phyloP scores from a whole-genome alignment of 2,329 filamentous ascomycete genomes.

The Cercospora sesami region DNA sequence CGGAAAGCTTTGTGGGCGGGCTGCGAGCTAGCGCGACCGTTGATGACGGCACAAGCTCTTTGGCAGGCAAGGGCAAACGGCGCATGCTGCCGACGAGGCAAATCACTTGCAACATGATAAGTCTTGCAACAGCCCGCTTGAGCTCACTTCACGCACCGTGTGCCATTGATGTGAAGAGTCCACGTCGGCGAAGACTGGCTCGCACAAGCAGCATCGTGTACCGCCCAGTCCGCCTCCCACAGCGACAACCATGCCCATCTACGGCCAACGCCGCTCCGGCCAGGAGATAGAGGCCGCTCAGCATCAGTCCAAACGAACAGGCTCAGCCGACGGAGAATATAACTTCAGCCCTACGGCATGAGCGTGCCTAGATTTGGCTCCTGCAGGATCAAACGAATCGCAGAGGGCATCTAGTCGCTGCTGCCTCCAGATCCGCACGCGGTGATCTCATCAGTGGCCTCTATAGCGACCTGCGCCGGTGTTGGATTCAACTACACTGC shows the following conservation, averaged over 20 bases:
- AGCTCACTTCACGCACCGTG: background rate
- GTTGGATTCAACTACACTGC: background rate
- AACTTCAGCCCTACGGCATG: background rate
- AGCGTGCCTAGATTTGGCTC: background rate
- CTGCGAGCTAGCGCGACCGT: background rate
- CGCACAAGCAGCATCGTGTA: background rate
- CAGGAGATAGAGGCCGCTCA: background rate
- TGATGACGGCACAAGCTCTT: background rate
- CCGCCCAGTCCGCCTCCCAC: background rate
- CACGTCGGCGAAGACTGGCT: background rate
- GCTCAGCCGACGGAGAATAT: background rate
- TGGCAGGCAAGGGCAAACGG: background rate
- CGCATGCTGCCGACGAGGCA: background rate
- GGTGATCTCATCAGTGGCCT: background rate
- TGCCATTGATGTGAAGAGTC: background rate
- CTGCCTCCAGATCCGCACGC: background rate
- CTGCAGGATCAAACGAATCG: conserved; percentile 1
- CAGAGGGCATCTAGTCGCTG: background rate
- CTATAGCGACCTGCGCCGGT: background rate
- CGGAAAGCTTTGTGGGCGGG: background rate
- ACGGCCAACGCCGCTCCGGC: background rate
- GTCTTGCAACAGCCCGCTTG: background rate
- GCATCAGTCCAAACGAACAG: background rate
- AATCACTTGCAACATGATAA: background rate
- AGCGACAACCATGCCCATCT: background rate